A percentile compares a stretch with the other conserved stretches of the same genome.
phyloP scores from a whole-genome alignment of 352 stramenopile species.

The Pseudoperonospora humuli region DNA sequence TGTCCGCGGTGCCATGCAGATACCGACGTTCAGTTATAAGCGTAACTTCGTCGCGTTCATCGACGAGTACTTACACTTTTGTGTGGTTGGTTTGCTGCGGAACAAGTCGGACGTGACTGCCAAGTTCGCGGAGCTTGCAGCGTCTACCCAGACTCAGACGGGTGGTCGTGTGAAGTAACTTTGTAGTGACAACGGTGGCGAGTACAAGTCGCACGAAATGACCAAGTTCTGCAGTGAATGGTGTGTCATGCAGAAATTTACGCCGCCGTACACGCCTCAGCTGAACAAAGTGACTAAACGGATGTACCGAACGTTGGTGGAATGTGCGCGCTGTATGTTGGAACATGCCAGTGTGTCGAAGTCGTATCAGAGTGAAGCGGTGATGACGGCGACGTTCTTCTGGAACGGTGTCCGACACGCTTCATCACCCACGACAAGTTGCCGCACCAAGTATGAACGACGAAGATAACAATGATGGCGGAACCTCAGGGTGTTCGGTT shows the following conservation, averaged over 20 bases:
- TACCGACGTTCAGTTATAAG: slow-evolving; percentile 1
- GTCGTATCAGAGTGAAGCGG: background rate
- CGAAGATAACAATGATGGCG: background rate
- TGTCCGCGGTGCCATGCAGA: slow-evolving; percentile 5
- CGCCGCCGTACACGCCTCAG: slow-evolving; percentile 6
- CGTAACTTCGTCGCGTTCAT: slow-evolving; percentile 1
- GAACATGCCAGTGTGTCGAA: background rate
- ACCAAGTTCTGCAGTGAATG: slow-evolving; percentile 2
- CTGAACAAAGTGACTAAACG: slow-evolving; percentile 5
- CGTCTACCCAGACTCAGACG: slow-evolving; percentile 10
- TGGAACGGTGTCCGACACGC: background rate
- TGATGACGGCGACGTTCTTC: background rate
- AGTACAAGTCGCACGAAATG: slow-evolving; percentile 6
- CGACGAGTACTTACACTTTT: background rate
- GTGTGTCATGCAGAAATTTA: slow-evolving; percentile 12
- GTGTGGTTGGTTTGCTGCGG: slow-evolving; percentile 5
- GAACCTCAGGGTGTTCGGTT: background rate
- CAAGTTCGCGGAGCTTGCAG: slow-evolving; percentile 14
- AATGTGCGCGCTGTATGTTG: background rate
- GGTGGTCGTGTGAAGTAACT: slow-evolving; percentile 4
- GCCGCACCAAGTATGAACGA: background rate
- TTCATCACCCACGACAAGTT: background rate
- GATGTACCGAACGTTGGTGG: slow-evolving; percentile 23
- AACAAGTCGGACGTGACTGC: slow-evolving; percentile 9
- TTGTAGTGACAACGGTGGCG: slow-evolving; percentile 8